These are phyloP conservation scores for Neurospora cerealis DNA, from an alignment of 495 filamentous ascomycete genomes.

Conservation along the genomic window DNA sequence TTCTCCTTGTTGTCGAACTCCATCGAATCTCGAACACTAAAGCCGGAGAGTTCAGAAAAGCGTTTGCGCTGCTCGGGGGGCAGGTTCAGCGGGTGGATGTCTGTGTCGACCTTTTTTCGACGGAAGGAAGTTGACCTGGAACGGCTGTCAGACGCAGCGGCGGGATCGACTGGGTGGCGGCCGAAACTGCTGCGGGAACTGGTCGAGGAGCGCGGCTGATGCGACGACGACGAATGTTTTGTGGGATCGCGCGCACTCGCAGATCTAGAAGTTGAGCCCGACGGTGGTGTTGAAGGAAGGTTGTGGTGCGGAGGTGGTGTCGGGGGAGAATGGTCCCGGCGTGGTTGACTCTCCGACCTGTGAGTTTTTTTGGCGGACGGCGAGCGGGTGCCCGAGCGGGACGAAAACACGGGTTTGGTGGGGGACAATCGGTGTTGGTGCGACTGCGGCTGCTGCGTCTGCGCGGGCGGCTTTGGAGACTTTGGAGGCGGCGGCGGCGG, in stretches of 20 bases:
- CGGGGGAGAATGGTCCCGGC: background rate
- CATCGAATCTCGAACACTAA: slow-evolving; percentile 61
- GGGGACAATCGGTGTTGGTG: slow-evolving; percentile 11
- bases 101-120: slow-evolving; percentile 49
- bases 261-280: background rate
- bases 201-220: slow-evolving; percentile 29
- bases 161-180: slow-evolving; percentile 29
- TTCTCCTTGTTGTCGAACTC: slow-evolving; percentile 63
- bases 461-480: slow-evolving; percentile 13
- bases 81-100: slow-evolving; percentile 76
- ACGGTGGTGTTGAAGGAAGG: background rate
- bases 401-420: background rate
- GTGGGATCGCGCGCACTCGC: background rate
- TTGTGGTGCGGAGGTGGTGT: background rate
- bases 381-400: background rate
- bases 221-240: slow-evolving; percentile 7
- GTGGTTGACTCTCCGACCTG: background rate
- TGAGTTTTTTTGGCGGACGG: background rate
- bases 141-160: background rate
- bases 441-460: slow-evolving; percentile 7
- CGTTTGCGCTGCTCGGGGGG: slow-evolving; percentile 75
- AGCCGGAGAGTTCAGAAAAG: slow-evolving; percentile 59
- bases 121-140: slow-evolving; percentile 24
- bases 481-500: slow-evolving; percentile 17
- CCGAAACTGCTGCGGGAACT: slow-evolving; percentile 29